Evolutionary conservation across 805 yeast species (phyloP), one percentile per base, ranked within the genome.

Genomic region (Grigorovia transvaalensis): DNA sequence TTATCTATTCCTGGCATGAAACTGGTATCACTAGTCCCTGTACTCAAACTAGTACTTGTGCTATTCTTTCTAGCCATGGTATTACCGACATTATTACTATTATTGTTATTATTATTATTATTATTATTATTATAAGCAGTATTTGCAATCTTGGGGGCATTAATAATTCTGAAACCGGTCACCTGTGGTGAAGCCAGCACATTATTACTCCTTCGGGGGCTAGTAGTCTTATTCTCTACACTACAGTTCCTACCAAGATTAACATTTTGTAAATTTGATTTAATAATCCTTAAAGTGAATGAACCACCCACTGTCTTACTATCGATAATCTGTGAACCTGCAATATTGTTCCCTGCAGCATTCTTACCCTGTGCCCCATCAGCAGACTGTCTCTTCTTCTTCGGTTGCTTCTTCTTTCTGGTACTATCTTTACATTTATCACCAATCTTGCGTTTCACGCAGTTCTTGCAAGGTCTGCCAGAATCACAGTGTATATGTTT

Each of bases 401-500:
- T 33, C 38, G 40, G 33, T 41, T 50, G 47, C 7, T 44, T 41
- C 44, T 51, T 51, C 45, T 47, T 54, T 12, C 46, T 42, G 5
- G 45, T 29, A 19, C 50, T 77, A 61, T 84, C 86, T 41, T 68
- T 70, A 63, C 93, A 85, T 12, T 71, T 59, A 50, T 72, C 76
- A 1, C 70, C 75, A n/a, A 79, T 63, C 20, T 79, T 78, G 52
- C 90, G 66, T 61, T 84, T 84, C 19, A 73, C 59, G 66, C 93
- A 85, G 62, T 85, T 85, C 56, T 74, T 74, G 59, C 91, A 85
- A 0, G 93, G 91, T 52, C 93, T 68, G 29, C 75, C 72, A 12
- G 53, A 54, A 54, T 84, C 85, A 64, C 91, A 85, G 58, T 84
- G 90, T 13, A 85, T 71, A 59, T 84, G 93, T 56, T 85, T 85